phyloP scores from a whole-genome alignment of 495 filamentous ascomycete species.

The Aspergillus nanangensis region DNA sequence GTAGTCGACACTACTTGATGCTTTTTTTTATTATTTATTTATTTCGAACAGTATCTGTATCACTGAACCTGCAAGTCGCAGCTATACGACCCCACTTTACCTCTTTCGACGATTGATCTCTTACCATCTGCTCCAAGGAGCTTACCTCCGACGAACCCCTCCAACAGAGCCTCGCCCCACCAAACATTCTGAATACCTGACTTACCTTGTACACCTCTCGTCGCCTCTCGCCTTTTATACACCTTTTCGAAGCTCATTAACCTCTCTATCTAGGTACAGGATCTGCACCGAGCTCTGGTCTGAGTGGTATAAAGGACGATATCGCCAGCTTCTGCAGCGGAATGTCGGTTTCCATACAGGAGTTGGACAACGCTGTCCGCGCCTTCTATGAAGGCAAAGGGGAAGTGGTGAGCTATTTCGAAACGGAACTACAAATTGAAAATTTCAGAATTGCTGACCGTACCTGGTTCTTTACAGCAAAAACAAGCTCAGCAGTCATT shows the following conservation, averaged over 20 bases:
- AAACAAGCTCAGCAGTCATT: conserved; percentile 91
- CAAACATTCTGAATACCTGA: conserved; percentile 17
- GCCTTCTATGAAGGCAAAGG: conserved; percentile 96
- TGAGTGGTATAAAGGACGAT: conserved; percentile 21
- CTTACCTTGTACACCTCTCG: conserved; percentile 8
- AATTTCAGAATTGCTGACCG: too few relatives aligned
- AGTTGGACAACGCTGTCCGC: conserved; percentile 92
- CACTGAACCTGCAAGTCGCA: neutral
- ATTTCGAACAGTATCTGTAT: neutral
- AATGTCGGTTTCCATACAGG: conserved; percentile 74
- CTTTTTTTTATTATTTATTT: neutral
- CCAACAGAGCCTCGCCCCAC: conserved; percentile 28
- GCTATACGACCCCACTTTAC: conserved; percentile 8
- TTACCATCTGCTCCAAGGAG: conserved; percentile 7
- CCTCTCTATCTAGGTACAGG: conserved; percentile 5
- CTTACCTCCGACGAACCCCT: conserved; percentile 20
- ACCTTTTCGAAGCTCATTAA: neutral
- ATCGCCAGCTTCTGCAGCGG: conserved; percentile 32
- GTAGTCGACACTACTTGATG: conserved; percentile 8
- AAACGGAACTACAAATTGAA: conserved; percentile 4
- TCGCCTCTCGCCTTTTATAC: conserved; percentile 4
- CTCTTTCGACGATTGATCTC: neutral
- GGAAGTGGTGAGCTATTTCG: conserved; percentile 62
- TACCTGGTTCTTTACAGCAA: conserved; percentile 80
- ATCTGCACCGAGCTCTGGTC: conserved; percentile 10